Conservation (phyloP, 495 filamentous ascomycete genomes). For the Talaromyces borbonicus region DNA sequence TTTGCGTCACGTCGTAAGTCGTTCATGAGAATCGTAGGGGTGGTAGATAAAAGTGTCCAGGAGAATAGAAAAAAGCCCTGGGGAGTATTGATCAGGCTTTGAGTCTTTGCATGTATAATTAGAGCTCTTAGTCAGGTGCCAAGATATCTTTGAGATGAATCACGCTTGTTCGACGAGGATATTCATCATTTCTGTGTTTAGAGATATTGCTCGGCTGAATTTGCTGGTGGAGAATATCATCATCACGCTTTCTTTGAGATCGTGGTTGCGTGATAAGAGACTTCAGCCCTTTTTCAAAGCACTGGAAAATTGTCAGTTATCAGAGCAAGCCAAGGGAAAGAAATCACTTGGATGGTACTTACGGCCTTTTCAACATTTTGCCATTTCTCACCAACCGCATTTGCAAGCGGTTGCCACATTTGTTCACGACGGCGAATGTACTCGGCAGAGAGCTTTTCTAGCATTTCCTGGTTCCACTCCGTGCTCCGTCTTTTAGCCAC, state of each 20-base stretch:
- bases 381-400: slow-evolving; percentile 58
- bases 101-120: too few species aligned
- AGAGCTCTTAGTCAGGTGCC: neutral
- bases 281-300: slow-evolving; percentile 45
- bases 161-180: slow-evolving; percentile 1
- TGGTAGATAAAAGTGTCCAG: neutral
- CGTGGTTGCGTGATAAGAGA: slow-evolving; percentile 32
- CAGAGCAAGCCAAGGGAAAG: neutral
- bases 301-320: slow-evolving; percentile 18
- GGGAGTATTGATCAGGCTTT: neutral
- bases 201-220: slow-evolving; percentile 2
- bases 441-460: slow-evolving; percentile 53
- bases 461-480: slow-evolving; percentile 58
- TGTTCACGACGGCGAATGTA: slow-evolving; percentile 60
- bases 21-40: neutral
- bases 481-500: slow-evolving; percentile 53
- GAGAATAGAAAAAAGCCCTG: neutral
- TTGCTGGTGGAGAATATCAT: neutral
- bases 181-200: neutral
- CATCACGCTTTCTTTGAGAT: neutral
- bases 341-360: slow-evolving; percentile 11
- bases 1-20: slow-evolving; percentile 4
- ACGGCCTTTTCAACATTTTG: slow-evolving; percentile 61
- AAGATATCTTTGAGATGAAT: slow-evolving; percentile 6
- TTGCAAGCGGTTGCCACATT: slow-evolving; percentile 59